Conservation (phyloP, 306 rosid species). For the Ceratonia siliqua region DNA sequence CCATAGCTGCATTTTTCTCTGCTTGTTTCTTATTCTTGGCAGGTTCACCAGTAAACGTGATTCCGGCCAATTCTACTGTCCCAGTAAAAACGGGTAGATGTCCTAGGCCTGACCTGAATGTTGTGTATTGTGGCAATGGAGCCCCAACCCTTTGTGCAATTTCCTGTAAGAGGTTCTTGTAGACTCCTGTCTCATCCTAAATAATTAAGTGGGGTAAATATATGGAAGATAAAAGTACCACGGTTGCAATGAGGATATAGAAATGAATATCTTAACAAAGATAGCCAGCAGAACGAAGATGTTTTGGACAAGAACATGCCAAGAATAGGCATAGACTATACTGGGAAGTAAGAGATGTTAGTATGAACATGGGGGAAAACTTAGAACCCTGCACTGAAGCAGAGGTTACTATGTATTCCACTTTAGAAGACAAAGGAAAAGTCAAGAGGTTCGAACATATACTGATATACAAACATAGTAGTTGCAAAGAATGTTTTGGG, state of each 20-base stretch:
- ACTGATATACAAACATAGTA: not conserved
- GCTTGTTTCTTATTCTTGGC: constrained; percentile 99
- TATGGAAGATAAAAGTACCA: constrained; percentile 5
- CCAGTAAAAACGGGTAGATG: constrained; percentile 98
- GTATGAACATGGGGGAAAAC: not conserved
- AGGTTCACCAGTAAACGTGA: constrained; percentile 90
- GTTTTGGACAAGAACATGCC: not conserved
- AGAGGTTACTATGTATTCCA: not conserved
- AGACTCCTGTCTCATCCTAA: constrained; percentile 98
- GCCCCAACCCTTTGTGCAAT: constrained; percentile 98
- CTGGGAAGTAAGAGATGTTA: not conserved
- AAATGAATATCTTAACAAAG: not conserved
- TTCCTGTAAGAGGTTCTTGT: constrained; percentile 97
- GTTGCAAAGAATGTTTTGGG: not conserved
- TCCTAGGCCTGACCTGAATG: constrained; percentile 93
- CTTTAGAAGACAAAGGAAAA: not conserved
- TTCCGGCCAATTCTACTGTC: constrained; percentile 89
- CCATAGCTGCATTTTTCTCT: constrained; percentile 99
- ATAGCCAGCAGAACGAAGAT: not conserved
- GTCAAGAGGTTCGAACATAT: not conserved
- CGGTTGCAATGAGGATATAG: not conserved
- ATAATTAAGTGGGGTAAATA: constrained; percentile 27
- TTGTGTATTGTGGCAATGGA: constrained; percentile 91
- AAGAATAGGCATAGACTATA: not conserved
- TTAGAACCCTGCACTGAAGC: not conserved